A percentile compares a stretch with the other conserved stretches of the same genome.
Evolutionary conservation across 2,329 filamentous ascomycete genomes (phyloP).

Genomic region (Aspergillus persii): DNA sequence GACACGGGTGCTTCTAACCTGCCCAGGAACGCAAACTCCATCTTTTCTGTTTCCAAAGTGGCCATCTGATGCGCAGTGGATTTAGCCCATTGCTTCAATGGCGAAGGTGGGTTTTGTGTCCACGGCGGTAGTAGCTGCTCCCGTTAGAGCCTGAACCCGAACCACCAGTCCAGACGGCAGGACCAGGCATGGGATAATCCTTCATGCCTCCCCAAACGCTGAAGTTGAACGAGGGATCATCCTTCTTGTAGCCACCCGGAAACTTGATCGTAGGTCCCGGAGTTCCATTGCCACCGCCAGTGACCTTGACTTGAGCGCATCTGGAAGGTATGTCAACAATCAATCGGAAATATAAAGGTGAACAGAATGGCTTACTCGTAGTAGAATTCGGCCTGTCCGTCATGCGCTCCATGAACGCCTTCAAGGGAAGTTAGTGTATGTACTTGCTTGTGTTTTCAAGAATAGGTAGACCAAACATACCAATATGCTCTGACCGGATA

Average conservation of each 20-base stretch:
- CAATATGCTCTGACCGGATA: not conserved
- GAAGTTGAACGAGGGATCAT: constrained; percentile 19
- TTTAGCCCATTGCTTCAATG: too few species aligned
- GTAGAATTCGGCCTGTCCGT: not conserved
- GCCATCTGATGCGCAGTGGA: too few species aligned
- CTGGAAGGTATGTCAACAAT: not conserved
- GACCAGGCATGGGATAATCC: constrained; percentile 20
- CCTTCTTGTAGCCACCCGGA: constrained; percentile 14
- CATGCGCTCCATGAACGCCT: not conserved
- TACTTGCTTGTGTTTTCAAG: not conserved
- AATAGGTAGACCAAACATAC: not conserved
- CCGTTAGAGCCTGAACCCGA: not conserved
- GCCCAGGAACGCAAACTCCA: too few species aligned
- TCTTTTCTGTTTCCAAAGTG: too few species aligned
- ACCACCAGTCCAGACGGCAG: constrained; percentile 11
- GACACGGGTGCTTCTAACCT: too few species aligned
- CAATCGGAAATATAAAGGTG: too few species aligned
- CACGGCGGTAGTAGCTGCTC: too few species aligned
- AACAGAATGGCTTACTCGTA: not conserved
- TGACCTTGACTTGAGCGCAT: not conserved
- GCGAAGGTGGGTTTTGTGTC: too few species aligned
- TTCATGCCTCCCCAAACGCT: constrained; percentile 16
- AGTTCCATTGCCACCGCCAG: not conserved
- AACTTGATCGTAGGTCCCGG: constrained; percentile 14
- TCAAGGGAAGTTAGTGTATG: not conserved